Conservation (phyloP, 2,329 filamentous ascomycete species). For the Alternaria novae-zelandiae region DNA sequence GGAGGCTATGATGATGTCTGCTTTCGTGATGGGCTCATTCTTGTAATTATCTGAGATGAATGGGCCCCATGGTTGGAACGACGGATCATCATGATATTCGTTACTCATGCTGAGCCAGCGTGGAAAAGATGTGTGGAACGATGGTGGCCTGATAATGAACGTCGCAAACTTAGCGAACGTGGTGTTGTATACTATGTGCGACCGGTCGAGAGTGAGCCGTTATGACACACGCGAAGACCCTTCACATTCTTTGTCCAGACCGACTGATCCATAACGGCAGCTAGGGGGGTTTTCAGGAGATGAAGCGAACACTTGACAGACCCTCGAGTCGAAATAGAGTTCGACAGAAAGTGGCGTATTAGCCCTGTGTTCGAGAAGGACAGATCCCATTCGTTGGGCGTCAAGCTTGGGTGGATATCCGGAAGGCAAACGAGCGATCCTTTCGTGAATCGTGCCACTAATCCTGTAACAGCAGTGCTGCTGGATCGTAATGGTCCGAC, state of each 20-base stretch:
- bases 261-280: conserved; percentile 15
- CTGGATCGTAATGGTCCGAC: conserved; percentile 6
- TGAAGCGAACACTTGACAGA: conserved; percentile 14
- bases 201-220: background rate
- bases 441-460: conserved; percentile 1
- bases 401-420: conserved; percentile 1
- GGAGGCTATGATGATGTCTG: conserved; percentile 42
- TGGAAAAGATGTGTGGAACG: background rate
- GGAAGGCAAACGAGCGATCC: conserved; percentile 7
- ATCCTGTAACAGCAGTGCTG: background rate
- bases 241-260: conserved; percentile 17
- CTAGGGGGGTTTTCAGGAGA: conserved; percentile 22
- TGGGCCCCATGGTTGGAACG: conserved; percentile 34
- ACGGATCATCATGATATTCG: conserved; percentile 24
- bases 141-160: background rate
- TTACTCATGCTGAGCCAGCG: conserved; percentile 16
- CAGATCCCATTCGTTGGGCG: conserved; percentile 2
- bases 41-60: conserved; percentile 30
- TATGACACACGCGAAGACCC: background rate
- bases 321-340: conserved; percentile 28
- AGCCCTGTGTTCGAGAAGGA: background rate
- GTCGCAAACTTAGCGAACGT: background rate
- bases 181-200: background rate
- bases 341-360: conserved; percentile 5
- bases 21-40: conserved; percentile 35